Evolutionary conservation across 1,139 yeast species (phyloP).

Genomic region (Nakaseomyces uthaithaninus): DNA sequence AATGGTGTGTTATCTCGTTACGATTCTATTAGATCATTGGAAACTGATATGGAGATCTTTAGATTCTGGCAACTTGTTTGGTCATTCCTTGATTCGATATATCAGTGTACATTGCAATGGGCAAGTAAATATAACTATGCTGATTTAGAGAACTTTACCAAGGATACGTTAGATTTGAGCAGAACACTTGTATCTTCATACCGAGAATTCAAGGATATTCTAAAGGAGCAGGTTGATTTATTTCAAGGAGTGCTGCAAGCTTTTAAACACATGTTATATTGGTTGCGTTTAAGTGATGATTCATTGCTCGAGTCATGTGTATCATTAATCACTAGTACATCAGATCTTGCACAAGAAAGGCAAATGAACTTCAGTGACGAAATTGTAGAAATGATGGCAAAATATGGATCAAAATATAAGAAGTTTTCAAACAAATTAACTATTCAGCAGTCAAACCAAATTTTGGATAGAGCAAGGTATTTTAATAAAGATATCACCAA

Average conservation of each 20-base stretch:
- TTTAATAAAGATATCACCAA: slow-evolving; percentile 50
- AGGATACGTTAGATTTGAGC: slow-evolving; percentile 78
- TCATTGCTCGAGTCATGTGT: slow-evolving; percentile 72
- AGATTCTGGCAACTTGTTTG: slow-evolving; percentile 61
- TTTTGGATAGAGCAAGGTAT: slow-evolving; percentile 48
- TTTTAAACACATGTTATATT: slow-evolving; percentile 55
- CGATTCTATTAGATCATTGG: slow-evolving; percentile 19
- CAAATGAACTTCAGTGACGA: slow-evolving; percentile 42
- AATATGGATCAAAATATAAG: slow-evolving; percentile 57
- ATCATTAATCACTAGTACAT: slow-evolving; percentile 54
- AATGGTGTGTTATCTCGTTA: slow-evolving; percentile 43
- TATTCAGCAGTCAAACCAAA: slow-evolving; percentile 49
- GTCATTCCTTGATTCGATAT: slow-evolving; percentile 63
- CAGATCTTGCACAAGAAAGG: slow-evolving; percentile 53
- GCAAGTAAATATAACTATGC: slow-evolving; percentile 51
- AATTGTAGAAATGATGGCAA: slow-evolving; percentile 48
- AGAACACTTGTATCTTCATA: slow-evolving; percentile 59
- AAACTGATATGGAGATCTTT: slow-evolving; percentile 28
- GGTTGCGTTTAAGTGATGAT: slow-evolving; percentile 76
- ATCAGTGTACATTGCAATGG: slow-evolving; percentile 65
- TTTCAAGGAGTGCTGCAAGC: slow-evolving; percentile 36
- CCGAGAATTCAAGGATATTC: slow-evolving; percentile 42
- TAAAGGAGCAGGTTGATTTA: slow-evolving; percentile 31
- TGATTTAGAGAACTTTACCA: slow-evolving; percentile 66
- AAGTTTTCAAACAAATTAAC: slow-evolving; percentile 57